Evolutionary conservation across 2,329 filamentous ascomycete genomes (phyloP), one percentile per base, ranked within the genome.

Genomic region (Phyllosticta paracitricarpa): DNA sequence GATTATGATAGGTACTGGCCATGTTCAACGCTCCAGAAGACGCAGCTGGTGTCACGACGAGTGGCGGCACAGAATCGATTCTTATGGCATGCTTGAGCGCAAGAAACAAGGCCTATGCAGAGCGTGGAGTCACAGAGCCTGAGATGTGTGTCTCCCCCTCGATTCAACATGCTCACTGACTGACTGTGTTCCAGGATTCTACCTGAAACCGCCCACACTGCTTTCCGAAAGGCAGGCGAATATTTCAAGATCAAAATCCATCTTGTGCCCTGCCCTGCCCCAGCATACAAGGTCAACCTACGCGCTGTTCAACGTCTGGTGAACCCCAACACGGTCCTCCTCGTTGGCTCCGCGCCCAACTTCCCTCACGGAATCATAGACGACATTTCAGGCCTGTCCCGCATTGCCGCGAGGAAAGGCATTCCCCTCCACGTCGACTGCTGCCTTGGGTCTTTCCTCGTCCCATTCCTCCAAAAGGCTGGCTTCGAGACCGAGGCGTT

Each of bases 331-430:
- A 99, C 94, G 0, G 78, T 97, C 63, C 80, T 99, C 28, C 86
- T 99, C 3, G 94, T 97, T 58, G 94, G 94, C 56, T 96, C 90
- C 1, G 92, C 94, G 0, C 94, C 94, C 63, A 99, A 97, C 80
- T 99, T 97, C 77, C 94, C 94, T 48, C 94, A 99, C 73, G 94
- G 94, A 64, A 96, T 99, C 71, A 94, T 99, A 65, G 94, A 99
- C 75, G 91, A 97, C 74, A 97, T 99, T 67, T 78, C 88, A 0
- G 83, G 84, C 0, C 84, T 99, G 52, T 96, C 92, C 61, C 88
- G 86, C 63, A 82, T 99, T 4, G 94, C 94, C 0, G 71, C 88
- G 35, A 86, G 86, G 70, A 87, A 89, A 71, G 88, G 87, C 70
- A 79, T 97, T 25, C 92, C 91, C 19, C 84, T 99, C 10, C 94